Base-by-base conservation (phyloP, 2,329 filamentous ascomycete species). In the Sporothrix globosa region DNA sequence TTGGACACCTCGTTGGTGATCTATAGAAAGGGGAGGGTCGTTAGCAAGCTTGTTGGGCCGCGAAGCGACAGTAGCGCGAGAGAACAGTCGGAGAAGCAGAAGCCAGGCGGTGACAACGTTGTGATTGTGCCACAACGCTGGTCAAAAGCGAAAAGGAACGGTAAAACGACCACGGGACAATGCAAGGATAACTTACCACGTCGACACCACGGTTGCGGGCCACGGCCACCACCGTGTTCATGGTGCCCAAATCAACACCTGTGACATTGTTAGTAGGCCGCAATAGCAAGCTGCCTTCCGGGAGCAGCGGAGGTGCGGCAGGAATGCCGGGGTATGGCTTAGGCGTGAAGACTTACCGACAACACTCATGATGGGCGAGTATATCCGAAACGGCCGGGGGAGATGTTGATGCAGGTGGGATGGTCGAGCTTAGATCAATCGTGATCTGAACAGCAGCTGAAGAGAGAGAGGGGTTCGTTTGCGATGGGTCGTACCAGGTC, bases 1-100 rank as follows among this genome's bases (percentile, higher is more conserved):
- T 99, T 98, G 76, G 96, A 99, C 77, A 98, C 96, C 84, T 99
- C 96, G 87, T 99, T 99, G 85, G 93, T 91, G 81, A 99, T 97
- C 93, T 97, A 78, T 70, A 77, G 68, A 27, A 68, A 73, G 74
- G 30, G 13, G 17, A 14, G 4, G 3, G 41, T 61, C 4, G 58
- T 63, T 63, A 63, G 58, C 39, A 46, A 63, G 58, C 58, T 24
- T 63, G 39, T 17, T 63, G 21, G 11, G 58, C 39, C 7, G 34
- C 34, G 34, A 44, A n/a, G 39, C 34, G 21, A 61, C 24, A 6
- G 77, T 73, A 72, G 72, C 34, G 68, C 63, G 48, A 5, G 17
- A 39, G 17, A 9, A 61, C 6, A 17, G 41, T 17, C 34, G 34
- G 41, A 14, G 41, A 44, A 44, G 41, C 41, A 44, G 41, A 17